phyloP scores from a whole-genome alignment of 805 yeast genomes.

The Starmerella gropengiesseri region DNA sequence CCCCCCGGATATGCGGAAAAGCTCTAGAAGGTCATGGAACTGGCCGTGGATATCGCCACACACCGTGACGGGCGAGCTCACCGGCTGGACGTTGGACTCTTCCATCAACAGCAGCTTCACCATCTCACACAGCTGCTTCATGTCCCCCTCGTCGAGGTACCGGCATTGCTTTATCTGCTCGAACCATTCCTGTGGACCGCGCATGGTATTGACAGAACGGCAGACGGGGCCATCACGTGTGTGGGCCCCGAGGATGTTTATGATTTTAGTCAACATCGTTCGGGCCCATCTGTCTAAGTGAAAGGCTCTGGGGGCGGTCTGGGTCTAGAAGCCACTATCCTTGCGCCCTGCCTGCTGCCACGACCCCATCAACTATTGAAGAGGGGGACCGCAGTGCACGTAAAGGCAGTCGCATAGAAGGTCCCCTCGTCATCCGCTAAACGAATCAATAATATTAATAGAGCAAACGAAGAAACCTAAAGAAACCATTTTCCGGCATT shows the following conservation, averaged over 20 bases:
- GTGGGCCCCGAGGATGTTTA: neutral
- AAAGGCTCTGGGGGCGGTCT: too few relatives aligned
- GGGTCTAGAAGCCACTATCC: too few relatives aligned
- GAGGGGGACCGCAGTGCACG: too few relatives aligned
- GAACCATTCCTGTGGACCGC: conserved; percentile 91
- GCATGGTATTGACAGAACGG: conserved; percentile 13
- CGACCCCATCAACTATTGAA: too few relatives aligned
- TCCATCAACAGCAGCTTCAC: conserved; percentile 94
- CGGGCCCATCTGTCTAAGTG: neutral
- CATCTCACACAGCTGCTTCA: conserved; percentile 92
- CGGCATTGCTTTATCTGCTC: conserved; percentile 87
- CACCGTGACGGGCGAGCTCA: conserved; percentile 86
- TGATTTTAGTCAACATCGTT: neutral
- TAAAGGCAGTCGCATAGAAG: too few relatives aligned
- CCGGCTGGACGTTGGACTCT: conserved; percentile 92
- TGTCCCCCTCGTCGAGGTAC: conserved; percentile 78
- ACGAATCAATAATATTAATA: too few relatives aligned
- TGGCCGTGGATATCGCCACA: conserved; percentile 93
- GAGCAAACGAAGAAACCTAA: too few relatives aligned
- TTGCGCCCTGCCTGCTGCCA: too few relatives aligned
- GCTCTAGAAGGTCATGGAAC: conserved; percentile 84
- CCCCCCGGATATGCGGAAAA: conserved; percentile 86
- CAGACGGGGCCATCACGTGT: conserved; percentile 3
- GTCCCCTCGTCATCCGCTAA: too few relatives aligned
- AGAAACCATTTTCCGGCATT: too few relatives aligned